Conservation (phyloP, 2,329 filamentous ascomycete genomes). For the Fusarium stilboides region DNA sequence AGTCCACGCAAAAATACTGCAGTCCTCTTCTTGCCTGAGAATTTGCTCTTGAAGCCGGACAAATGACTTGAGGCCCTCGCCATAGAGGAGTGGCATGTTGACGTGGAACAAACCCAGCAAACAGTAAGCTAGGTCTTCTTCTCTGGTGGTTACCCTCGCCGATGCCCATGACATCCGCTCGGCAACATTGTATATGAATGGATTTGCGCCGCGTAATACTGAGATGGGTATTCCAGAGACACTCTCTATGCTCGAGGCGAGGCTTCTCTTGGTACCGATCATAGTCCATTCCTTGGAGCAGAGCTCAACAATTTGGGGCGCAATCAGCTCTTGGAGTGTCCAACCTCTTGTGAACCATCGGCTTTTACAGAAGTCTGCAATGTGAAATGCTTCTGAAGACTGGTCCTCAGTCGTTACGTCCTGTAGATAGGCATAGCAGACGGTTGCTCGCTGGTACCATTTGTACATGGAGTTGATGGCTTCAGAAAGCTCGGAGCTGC, state of each 20-base stretch:
- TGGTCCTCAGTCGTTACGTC: constrained; percentile 12
- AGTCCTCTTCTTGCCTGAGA: constrained; percentile 29
- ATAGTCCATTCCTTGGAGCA: constrained; percentile 13
- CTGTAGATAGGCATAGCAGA: constrained; percentile 26
- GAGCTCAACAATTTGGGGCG: constrained; percentile 23
- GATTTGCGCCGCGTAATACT: constrained; percentile 8
- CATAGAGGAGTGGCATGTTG: constrained; percentile 28
- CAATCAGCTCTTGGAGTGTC: constrained; percentile 30
- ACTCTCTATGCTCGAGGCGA: constrained; percentile 8
- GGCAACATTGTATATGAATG: constrained; percentile 8
- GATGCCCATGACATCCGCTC: constrained; percentile 35
- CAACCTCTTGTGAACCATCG: constrained; percentile 26
- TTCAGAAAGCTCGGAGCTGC: constrained; percentile 26
- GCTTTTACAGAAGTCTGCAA: constrained; percentile 13
- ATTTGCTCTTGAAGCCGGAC: constrained; percentile 26
- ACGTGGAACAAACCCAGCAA: constrained; percentile 23
- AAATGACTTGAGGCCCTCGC: constrained; percentile 22
- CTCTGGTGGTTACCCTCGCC: constrained; percentile 22
- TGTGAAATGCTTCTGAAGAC: neutral
- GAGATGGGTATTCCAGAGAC: constrained; percentile 19
- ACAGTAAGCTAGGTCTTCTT: constrained; percentile 25
- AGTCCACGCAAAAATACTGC: constrained; percentile 28
- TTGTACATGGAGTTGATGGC: constrained; percentile 30
- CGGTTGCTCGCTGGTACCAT: constrained; percentile 18
- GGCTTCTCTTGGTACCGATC: constrained; percentile 23